Base-by-base conservation (phyloP, 2,329 filamentous ascomycete species). In the Paracamarosporium sp. region DNA sequence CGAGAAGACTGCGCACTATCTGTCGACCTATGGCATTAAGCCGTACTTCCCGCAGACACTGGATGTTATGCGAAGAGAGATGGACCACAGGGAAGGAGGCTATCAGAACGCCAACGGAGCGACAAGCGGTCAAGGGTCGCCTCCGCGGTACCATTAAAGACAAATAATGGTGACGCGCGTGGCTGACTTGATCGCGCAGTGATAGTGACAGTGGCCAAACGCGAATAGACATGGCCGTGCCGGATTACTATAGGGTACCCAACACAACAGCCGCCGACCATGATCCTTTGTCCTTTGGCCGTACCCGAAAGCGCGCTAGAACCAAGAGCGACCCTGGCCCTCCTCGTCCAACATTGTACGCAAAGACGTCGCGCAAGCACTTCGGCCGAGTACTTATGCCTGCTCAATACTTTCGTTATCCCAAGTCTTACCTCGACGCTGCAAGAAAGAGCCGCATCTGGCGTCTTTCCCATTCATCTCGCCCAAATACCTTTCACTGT, bases 1-100 rank as follows among this genome's bases (percentile, higher is more conserved):
- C 58, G 82, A 85, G 73, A 84, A 84, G 78, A 85, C 82, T 8
- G 82, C 81, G 17, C 77, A 74, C 36, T 84, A 83, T 58, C 72
- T 85, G 41, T 72, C 79, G 60, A 82, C 81, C 31, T 83, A 80
- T 69, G 82, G 82, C 44, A 77, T 85, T 24, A 81, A 84, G 70
- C 80, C 80, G 5, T 85, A 85, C 68, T 85, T 85, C 69, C 81
- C 82, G 5, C 70, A 75, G 24, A 83, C 82, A 15, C 74, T 84
- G 25, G 81, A 83, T 30, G 75, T 80, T 25, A 84, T 85, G 82
- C 72, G 73, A 59, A 64, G 74, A 24, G 76, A 78, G 61, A 63
- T 76, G 53, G 74, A 76, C 59, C 74, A 70, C 64, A 65, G 70
- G 50, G 36, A 27, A 9, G 50, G 50, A 3, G 46, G 33, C 33